These are phyloP conservation scores for Microcera coccophila DNA, from an alignment of 2,329 filamentous ascomycete genomes.

Conservation along the genomic window DNA sequence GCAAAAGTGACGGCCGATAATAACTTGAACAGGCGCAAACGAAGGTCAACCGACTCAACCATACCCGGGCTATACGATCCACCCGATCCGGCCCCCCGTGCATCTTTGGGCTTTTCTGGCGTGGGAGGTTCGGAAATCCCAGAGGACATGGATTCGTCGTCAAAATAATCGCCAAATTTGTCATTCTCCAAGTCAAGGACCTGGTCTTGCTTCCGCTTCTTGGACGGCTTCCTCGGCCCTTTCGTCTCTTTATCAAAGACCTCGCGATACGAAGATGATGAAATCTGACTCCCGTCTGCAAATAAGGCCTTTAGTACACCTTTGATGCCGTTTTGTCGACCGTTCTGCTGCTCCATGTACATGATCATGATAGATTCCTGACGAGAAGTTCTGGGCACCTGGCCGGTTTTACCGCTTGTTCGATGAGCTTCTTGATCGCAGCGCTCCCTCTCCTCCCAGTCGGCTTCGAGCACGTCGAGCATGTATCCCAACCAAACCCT, in stretches of 20 bases:
- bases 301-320: slow-evolving; percentile 64
- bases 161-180: slow-evolving; percentile 58
- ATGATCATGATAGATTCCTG: slow-evolving; percentile 55
- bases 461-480: slow-evolving; percentile 70
- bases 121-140: slow-evolving; percentile 45
- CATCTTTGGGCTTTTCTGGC: slow-evolving; percentile 36
- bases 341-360: slow-evolving; percentile 50
- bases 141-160: slow-evolving; percentile 51
- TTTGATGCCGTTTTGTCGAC: slow-evolving; percentile 45
- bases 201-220: slow-evolving; percentile 47
- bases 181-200: slow-evolving; percentile 56
- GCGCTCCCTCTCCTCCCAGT: slow-evolving; percentile 58
- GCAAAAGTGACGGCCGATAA: slow-evolving; percentile 46
- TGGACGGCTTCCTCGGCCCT: slow-evolving; percentile 37
- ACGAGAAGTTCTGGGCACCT: slow-evolving; percentile 34
- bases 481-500: slow-evolving; percentile 74
- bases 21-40: slow-evolving; percentile 60
- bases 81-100: slow-evolving; percentile 16
- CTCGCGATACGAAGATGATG: slow-evolving; percentile 55
- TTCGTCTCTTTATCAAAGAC: slow-evolving; percentile 62
- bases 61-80: slow-evolving; percentile 27
- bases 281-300: slow-evolving; percentile 57
- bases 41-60: slow-evolving; percentile 55
- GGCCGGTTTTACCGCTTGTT: slow-evolving; percentile 16
- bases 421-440: slow-evolving; percentile 39